phyloP scores from a whole-genome alignment of 495 filamentous ascomycete species.

The Beverwykella pulmonaria region DNA sequence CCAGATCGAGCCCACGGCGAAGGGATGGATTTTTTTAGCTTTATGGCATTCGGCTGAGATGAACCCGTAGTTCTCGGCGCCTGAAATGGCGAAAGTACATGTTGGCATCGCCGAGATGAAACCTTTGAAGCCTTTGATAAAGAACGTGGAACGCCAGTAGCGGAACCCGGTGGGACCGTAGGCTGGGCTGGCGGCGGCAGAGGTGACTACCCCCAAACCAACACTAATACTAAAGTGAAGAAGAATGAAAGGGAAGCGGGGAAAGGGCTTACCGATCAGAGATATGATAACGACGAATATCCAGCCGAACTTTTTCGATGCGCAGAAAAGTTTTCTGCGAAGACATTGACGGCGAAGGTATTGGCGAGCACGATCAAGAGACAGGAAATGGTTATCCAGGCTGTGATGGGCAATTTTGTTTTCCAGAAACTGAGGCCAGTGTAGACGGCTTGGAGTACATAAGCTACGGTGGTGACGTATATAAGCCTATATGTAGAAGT shows the following conservation, averaged over 20 bases:
- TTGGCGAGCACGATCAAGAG: constrained; percentile 35
- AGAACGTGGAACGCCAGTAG: constrained; percentile 36
- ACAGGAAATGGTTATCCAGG: constrained; percentile 39
- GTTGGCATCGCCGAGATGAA: constrained; percentile 38
- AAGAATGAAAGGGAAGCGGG: neutral
- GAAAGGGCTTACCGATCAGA: constrained; percentile 28
- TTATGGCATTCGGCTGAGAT: constrained; percentile 38
- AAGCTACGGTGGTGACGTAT: constrained; percentile 38
- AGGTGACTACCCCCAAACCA: constrained; percentile 29
- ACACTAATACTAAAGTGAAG: no score
- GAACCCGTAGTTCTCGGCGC: constrained; percentile 36
- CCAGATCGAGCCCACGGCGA: constrained; percentile 39
- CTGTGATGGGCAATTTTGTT: constrained; percentile 32
- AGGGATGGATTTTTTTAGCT: constrained; percentile 34
- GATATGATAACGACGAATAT: constrained; percentile 41
- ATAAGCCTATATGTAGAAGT: no score
- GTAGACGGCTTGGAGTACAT: constrained; percentile 36
- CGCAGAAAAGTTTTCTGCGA: constrained; percentile 36
- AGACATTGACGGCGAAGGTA: constrained; percentile 32
- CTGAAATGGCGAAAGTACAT: constrained; percentile 40
- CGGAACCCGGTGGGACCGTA: constrained; percentile 37
- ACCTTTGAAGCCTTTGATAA: constrained; percentile 41
- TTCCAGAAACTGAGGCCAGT: constrained; percentile 40
- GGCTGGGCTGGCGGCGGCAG: constrained; percentile 34
- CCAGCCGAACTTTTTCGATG: constrained; percentile 41